Percentiles rank a stretch among this genome's conserved stretches.
These are phyloP conservation scores for Solidago caesia DNA, from an alignment of 129 eudicot genomes.

Conservation along the genomic window DNA sequence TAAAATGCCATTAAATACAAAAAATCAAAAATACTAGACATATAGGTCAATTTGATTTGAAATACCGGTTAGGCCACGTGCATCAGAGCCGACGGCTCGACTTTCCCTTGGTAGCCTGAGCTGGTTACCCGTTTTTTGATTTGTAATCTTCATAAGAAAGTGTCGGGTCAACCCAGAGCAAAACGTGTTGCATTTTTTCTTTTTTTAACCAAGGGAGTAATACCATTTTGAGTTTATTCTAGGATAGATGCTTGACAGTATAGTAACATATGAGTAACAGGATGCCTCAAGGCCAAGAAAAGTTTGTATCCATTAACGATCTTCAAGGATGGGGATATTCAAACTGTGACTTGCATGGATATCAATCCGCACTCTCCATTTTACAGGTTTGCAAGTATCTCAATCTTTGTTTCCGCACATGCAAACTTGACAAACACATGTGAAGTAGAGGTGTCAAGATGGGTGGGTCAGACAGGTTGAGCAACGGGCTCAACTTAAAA, in stretches of 20 bases:
- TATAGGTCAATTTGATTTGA: too few species aligned
- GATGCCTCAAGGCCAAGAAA: constrained; percentile 86
- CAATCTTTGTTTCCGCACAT: neutral
- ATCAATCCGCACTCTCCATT: constrained; percentile 67
- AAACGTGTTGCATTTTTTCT: neutral
- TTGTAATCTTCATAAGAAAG: neutral
- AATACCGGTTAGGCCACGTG: too few species aligned
- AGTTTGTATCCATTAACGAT: constrained; percentile 69
- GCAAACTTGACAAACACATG: neutral
- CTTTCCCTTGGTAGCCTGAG: neutral
- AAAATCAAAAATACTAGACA: too few species aligned
- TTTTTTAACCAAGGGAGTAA: neutral
- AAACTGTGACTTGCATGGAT: constrained; percentile 79
- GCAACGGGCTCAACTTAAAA: neutral
- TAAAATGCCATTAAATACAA: too few species aligned
- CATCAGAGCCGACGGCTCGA: too few species aligned
- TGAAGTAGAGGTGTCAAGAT: neutral
- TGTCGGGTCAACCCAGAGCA: neutral
- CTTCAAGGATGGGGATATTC: constrained; percentile 85
- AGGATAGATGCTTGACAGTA: neutral
- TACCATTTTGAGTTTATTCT: neutral
- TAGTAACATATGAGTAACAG: constrained; percentile 33
- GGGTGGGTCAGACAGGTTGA: neutral
- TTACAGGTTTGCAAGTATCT: constrained; percentile 56
- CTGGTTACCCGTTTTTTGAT: neutral